A percentile compares a stretch with the other conserved stretches of the same genome.
phyloP scores from a whole-genome alignment of 2,329 filamentous ascomycete species.

The Orbilia javanica region DNA sequence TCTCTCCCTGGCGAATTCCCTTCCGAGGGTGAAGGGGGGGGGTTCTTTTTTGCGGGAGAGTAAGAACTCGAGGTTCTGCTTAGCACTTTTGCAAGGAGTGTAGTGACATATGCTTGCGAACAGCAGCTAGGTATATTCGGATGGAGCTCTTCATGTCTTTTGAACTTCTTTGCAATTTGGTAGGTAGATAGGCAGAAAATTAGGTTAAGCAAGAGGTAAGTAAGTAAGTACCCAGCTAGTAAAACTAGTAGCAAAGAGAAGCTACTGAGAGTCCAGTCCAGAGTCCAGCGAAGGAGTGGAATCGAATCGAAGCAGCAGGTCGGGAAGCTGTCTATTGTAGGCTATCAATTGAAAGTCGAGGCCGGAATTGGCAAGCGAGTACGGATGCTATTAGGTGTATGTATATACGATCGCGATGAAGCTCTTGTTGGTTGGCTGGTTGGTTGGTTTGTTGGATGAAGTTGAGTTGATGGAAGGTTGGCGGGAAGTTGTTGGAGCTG shows the following conservation, averaged over 20 bases:
- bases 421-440: conserved; percentile 4
- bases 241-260: conserved; percentile 26
- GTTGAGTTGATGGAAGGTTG: conserved; percentile 25
- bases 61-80: conserved; percentile 21
- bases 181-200: neutral
- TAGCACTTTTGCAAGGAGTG: conserved; percentile 18
- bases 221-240: conserved; percentile 36
- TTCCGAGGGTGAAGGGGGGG: conserved; percentile 10
- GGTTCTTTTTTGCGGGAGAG: neutral
- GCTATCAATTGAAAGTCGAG: conserved; percentile 49
- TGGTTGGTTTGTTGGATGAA: neutral
- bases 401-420: neutral
- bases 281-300: conserved; percentile 58
- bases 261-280: conserved; percentile 44
- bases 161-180: conserved; percentile 25
- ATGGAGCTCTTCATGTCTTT: conserved; percentile 30
- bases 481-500: conserved; percentile 25
- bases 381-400: neutral
- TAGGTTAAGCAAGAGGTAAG: neutral
- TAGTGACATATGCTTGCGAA: conserved; percentile 3
- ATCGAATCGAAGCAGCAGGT: conserved; percentile 24
- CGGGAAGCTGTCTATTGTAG: conserved; percentile 15
- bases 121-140: conserved; percentile 24
- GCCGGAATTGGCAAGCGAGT: conserved; percentile 33
- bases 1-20: conserved; percentile 39